Percentiles rank a stretch among this genome's conserved stretches.
Conservation (phyloP, 2,329 filamentous ascomycete species). For the Rhynchosporium agropyri region DNA sequence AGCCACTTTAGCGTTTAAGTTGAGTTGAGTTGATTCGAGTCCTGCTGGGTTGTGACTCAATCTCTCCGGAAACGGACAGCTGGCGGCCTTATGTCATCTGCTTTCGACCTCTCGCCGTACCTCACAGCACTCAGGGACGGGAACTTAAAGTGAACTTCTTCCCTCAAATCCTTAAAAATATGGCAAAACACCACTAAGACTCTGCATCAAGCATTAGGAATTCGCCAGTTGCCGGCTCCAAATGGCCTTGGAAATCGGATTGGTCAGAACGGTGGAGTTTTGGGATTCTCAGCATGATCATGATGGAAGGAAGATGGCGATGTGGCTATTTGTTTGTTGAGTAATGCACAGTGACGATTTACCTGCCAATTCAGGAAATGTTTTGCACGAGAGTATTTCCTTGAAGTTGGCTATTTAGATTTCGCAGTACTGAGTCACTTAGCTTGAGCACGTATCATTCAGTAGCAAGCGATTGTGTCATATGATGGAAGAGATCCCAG, state of each 20-base stretch:
- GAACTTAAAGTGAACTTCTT: slow-evolving; percentile 17
- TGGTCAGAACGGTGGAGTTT: slow-evolving; percentile 27
- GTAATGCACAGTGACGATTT: slow-evolving; percentile 27
- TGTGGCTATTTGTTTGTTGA: slow-evolving; percentile 22
- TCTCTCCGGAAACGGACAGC: slow-evolving; percentile 25
- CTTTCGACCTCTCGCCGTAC: slow-evolving; percentile 25
- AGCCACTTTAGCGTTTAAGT: slow-evolving; percentile 3
- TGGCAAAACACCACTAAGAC: slow-evolving; percentile 9
- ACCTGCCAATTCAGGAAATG: slow-evolving; percentile 12
- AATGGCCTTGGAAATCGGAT: slow-evolving; percentile 18
- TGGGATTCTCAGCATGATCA: slow-evolving; percentile 24
- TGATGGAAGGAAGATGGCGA: slow-evolving; percentile 27
- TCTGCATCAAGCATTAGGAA: slow-evolving; percentile 21
- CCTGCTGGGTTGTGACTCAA: slow-evolving; percentile 20
- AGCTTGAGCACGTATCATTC: no score
- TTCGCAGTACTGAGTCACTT: neutral
- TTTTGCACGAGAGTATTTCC: slow-evolving; percentile 16
- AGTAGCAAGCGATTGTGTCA: no score
- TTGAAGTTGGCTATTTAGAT: slow-evolving; percentile 17
- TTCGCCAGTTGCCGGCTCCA: slow-evolving; percentile 16
- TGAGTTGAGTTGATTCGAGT: slow-evolving; percentile 17
- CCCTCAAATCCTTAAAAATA: slow-evolving; percentile 18
- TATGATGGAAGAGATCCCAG: no score
- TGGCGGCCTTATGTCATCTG: slow-evolving; percentile 24
- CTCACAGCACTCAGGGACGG: slow-evolving; percentile 22